Evolutionary conservation across 2,329 filamentous ascomycete genomes (phyloP).

Genomic region (Geoglossum cookeanum): DNA sequence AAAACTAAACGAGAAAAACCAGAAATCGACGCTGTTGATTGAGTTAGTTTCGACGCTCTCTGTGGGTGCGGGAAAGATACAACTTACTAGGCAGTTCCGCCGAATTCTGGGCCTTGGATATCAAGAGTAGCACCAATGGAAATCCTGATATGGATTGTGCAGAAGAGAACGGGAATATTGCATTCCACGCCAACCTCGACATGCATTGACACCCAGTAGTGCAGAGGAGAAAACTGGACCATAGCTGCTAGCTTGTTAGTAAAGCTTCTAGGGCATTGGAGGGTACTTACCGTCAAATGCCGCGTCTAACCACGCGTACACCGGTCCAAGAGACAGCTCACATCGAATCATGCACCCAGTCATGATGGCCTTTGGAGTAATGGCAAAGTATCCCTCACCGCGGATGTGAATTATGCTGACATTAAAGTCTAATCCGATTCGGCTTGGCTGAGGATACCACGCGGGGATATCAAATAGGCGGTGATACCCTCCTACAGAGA

Average conservation of each 20-base stretch:
- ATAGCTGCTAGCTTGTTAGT: neutral
- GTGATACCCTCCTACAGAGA: constrained; percentile 29
- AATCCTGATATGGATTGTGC: neutral
- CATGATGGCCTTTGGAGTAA: constrained; percentile 8
- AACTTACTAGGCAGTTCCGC: no score
- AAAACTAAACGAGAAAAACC: neutral
- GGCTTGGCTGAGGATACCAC: constrained; percentile 17
- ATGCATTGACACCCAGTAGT: neutral
- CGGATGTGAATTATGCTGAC: constrained; percentile 3
- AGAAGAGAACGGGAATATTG: no score
- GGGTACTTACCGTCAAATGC: neutral
- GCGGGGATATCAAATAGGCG: constrained; percentile 17
- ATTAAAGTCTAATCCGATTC: constrained; percentile 1
- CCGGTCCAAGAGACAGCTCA: neutral
- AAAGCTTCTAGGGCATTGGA: no score
- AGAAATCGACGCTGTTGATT: constrained; percentile 12
- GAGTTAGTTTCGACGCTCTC: no score
- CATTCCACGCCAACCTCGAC: no score
- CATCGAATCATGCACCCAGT: neutral
- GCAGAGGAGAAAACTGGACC: neutral
- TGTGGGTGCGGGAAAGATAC: no score
- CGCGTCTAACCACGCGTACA: neutral
- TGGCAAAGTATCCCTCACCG: constrained; percentile 10
- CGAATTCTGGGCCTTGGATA: no score
- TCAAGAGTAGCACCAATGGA: neutral